Base-by-base conservation (phyloP, 352 stramenopile species). In the Globisporangium solare region DNA sequence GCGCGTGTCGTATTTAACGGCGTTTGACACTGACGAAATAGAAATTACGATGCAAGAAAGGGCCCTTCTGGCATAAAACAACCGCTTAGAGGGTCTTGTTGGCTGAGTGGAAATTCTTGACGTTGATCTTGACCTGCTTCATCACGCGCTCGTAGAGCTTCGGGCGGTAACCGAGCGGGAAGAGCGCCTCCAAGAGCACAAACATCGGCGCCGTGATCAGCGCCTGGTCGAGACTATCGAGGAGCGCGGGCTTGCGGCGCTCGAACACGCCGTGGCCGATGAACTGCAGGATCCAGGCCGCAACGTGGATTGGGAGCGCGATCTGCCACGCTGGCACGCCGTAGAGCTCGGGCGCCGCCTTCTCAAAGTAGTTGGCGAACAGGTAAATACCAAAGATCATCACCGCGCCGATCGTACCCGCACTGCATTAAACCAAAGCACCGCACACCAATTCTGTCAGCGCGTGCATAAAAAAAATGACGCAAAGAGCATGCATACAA, bases 181-280 rank as follows among this genome's bases (percentile, higher is more conserved):
- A 74, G 5, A 85, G 40, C n/a, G 79, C 39, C 47, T 86, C 75
- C 18, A 87, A 40, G 12, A 85, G 47, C 46, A 89, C 77, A 51
- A 89, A 89, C 46, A 89, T 71, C 10, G 77, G 77, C 17, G 77
- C 75, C 5, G 72, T 79, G 52, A 81, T 68, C 42, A 73, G 14
- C 14, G 59, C 74, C 54, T 86, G 76, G 56, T 83, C 70, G 13
- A 88, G 53, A 51, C 79, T 88, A 51, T 88, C 70, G 2, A 88
- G 45, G 2, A 89, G 66, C 20, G 79, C 79, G 2, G 79, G 77
- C 13, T 79, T 74, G 45, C 74, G 67, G 15, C 71, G 58, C 56
- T 89, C 79, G 56, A 81, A 83, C 8, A 89, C 67, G 18, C 61
- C 66, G 55, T 89, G 78, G 18, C 74, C 78, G 61, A 82, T 74